Evolutionary conservation across 495 filamentous ascomycete species (phyloP), one percentile per base, ranked within the genome.

Genomic region (Daldinia caldariorum): DNA sequence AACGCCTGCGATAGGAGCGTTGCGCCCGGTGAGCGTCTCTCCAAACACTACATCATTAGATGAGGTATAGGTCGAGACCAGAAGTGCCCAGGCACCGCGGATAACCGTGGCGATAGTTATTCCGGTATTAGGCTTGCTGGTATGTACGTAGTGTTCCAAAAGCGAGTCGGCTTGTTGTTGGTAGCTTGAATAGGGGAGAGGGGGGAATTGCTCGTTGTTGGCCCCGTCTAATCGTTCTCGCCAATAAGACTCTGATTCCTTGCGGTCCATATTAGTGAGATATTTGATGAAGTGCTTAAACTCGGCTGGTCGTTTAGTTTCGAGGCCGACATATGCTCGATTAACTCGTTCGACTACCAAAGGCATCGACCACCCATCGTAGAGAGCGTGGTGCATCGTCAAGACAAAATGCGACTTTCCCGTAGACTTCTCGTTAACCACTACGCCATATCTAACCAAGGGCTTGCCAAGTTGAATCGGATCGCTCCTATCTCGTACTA

Each of bases 371-470:
- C 88, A 91, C 16, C 89, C 89, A 58, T 92, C 90, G 63, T 91
- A 93, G 2, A 92, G 71, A 1, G 86, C 85, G 61, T 92, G 89
- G 64, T 91, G 89, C 54, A 89, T 82, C 1, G 88, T 91, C 77
- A 87, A 83, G 6, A 89, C 81, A 68, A 90, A 86, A 63, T 85
- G 66, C 26, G 65, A 32, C 70, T 78, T 63, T 76, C 74, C 73
- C 74, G 83, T 75, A 16, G 78, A 74, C 4, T 61, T 73, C 18
- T 80, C 71, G 5, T 74, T 74, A 26, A 43, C 8, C 9, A 89
- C 71, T 22, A 89, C 79, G 4, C 82, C 85, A 58, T 87, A 89
- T 32, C 85, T 81, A 16, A 85, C 82, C 12, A 91, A 78, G 4
- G 80, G 77, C 47, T 78, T 82, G 5, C 88, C 87, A 51, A 88